phyloP scores from a whole-genome alignment of 2,329 filamentous ascomycete genomes.

The Penicillium sp. region DNA sequence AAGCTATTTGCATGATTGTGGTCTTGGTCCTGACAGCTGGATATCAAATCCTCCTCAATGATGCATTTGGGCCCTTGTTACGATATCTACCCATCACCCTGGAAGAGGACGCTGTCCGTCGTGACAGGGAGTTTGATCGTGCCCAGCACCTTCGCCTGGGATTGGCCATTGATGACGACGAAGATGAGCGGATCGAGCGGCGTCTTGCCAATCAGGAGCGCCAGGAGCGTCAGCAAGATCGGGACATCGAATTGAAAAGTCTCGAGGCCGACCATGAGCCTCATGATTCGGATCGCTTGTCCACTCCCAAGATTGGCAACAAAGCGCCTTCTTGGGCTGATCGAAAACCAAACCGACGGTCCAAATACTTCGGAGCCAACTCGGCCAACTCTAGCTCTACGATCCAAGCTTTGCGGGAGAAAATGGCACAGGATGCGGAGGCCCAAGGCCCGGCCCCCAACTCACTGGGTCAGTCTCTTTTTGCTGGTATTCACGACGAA shows the following conservation, averaged over 20 bases:
- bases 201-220: constrained; percentile 44
- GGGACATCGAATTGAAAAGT: constrained; percentile 45
- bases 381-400: constrained; percentile 31
- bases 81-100: constrained; percentile 89
- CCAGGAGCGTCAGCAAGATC: constrained; percentile 35
- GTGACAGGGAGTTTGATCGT: constrained; percentile 80
- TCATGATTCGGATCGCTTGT: constrained; percentile 13
- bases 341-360: constrained; percentile 37
- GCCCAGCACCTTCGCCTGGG: constrained; percentile 67
- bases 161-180: constrained; percentile 50
- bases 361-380: constrained; percentile 37
- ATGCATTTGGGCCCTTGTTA: constrained; percentile 76
- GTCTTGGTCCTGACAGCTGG: constrained; percentile 62
- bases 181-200: constrained; percentile 43
- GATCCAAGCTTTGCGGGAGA: constrained; percentile 32
- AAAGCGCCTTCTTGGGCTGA: constrained; percentile 42
- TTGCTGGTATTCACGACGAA: constrained; percentile 82
- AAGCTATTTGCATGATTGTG: constrained; percentile 81
- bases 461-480: constrained; percentile 70
- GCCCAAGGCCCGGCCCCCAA: constrained; percentile 55
- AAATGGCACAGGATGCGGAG: constrained; percentile 55
- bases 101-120: constrained; percentile 87
- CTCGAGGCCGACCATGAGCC: constrained; percentile 27
- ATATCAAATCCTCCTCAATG: constrained; percentile 76
- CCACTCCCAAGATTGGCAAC: constrained; percentile 22